These are phyloP conservation scores for Bathelium albidoporum DNA, from an alignment of 495 filamentous ascomycete genomes.

Conservation along the genomic window DNA sequence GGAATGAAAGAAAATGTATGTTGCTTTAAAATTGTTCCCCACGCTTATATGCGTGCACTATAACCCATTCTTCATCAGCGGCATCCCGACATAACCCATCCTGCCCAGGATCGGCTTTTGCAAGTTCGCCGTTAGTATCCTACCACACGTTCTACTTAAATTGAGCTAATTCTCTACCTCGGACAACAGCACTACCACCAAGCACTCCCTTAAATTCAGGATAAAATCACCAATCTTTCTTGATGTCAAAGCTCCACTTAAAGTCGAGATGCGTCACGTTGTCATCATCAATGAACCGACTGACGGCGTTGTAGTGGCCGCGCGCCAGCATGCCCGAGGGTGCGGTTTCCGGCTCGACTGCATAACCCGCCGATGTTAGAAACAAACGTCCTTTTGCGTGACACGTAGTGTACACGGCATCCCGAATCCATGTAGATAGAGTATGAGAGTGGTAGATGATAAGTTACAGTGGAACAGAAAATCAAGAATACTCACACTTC, in stretches of 20 bases:
- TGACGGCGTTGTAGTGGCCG: slow-evolving; percentile 74
- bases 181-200: neutral
- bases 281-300: slow-evolving; percentile 89
- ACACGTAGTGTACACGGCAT: no score
- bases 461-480: no score
- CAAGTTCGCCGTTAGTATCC: no score
- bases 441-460: no score
- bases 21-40: no score
- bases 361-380: neutral
- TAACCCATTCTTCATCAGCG: neutral
- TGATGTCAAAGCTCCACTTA: slow-evolving; percentile 88
- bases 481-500: slow-evolving; percentile 64
- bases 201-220: neutral
- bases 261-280: slow-evolving; percentile 75
- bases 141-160: no score
- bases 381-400: no score
- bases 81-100: neutral
- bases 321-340: slow-evolving; percentile 80
- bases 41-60: neutral
- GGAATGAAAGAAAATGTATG: no score
- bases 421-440: no score
- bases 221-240: slow-evolving; percentile 67
- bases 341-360: slow-evolving; percentile 82
- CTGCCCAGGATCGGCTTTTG: no score
- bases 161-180: no score